These are phyloP conservation scores for Blumeria graminis DNA, from an alignment of 2,329 filamentous ascomycete species.

Conservation along the genomic window DNA sequence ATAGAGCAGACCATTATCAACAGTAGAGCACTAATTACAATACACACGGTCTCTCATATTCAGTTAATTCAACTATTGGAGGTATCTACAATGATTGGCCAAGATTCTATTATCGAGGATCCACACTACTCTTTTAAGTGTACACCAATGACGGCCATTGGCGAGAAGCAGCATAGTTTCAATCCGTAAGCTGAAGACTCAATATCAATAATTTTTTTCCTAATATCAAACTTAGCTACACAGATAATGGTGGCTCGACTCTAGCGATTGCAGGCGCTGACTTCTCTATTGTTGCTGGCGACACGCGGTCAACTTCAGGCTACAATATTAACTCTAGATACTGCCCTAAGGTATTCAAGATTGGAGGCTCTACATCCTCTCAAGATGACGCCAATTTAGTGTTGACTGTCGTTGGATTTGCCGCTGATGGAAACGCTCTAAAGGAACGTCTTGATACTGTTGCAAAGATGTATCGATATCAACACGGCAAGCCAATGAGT, in stretches of 20 bases:
- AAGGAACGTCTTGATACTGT: constrained; percentile 84
- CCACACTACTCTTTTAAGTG: constrained; percentile 45
- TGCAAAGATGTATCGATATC: constrained; percentile 98
- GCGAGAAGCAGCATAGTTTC: constrained; percentile 56
- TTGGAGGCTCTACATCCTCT: constrained; percentile 70
- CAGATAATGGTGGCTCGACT: constrained; percentile 92
- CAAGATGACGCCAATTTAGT: constrained; percentile 71
- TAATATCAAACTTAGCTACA: constrained; percentile 37
- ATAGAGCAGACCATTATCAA: too few species aligned
- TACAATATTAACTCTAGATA: constrained; percentile 98
- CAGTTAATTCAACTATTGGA: constrained; percentile 6
- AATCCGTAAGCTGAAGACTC: constrained; percentile 47
- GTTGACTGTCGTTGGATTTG: constrained; percentile 84
- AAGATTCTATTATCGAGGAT: constrained; percentile 43
- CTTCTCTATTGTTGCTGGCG: constrained; percentile 91
- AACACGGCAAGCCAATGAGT: constrained; percentile 88
- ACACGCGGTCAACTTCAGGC: constrained; percentile 83
- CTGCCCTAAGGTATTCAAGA: constrained; percentile 89
- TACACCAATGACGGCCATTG: constrained; percentile 25
- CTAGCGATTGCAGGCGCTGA: constrained; percentile 82
- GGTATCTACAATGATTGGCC: constrained; percentile 45
- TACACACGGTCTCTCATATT: too few species aligned
- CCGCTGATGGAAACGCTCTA: constrained; percentile 78
- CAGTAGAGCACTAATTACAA: too few species aligned
- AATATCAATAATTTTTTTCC: not conserved